Evolutionary conservation across 768 basidiomycete genomes (phyloP).

Genomic region (Psilocybe sp.): DNA sequence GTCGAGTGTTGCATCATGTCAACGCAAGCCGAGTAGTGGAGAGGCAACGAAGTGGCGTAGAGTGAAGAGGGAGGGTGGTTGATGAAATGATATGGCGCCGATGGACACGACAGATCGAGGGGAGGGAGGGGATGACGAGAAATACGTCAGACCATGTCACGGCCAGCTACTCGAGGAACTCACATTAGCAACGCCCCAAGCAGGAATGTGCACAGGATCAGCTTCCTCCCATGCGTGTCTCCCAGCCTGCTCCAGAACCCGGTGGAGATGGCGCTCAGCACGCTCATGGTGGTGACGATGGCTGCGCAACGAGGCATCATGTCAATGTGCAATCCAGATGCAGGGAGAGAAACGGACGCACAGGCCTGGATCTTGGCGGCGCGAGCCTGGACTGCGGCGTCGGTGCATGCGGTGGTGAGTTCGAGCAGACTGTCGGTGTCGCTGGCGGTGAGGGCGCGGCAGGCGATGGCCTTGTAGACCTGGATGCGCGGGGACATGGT

Average conservation of each 20-base stretch:
- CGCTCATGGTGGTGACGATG: slow-evolving; percentile 75
- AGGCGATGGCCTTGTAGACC: slow-evolving; percentile 77
- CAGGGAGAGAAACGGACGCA: slow-evolving; percentile 22
- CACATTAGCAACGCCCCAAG: slow-evolving; percentile 75
- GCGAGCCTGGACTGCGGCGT: slow-evolving; percentile 59
- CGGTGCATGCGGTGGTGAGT: slow-evolving; percentile 26
- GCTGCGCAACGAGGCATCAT: too few species aligned
- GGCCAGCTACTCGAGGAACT: slow-evolving; percentile 20
- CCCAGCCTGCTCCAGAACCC: slow-evolving; percentile 86
- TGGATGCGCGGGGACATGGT: slow-evolving; percentile 77
- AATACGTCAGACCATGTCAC: background rate
- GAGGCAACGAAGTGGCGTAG: too few species aligned
- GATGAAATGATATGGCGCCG: too few species aligned
- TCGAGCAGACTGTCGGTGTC: slow-evolving; percentile 15
- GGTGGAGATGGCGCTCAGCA: slow-evolving; percentile 77
- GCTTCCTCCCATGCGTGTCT: slow-evolving; percentile 74
- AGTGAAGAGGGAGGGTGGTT: too few species aligned
- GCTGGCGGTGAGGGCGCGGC: slow-evolving; percentile 44
- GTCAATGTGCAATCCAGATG: too few species aligned
- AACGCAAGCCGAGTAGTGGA: too few species aligned
- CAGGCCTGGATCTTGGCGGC: slow-evolving; percentile 73
- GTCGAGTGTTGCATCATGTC: background rate
- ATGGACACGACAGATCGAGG: too few species aligned
- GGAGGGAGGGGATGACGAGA: background rate
- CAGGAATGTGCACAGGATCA: slow-evolving; percentile 63